Base-by-base conservation (phyloP, 768 basidiomycete genomes). In the Boletus reticuloceps region DNA sequence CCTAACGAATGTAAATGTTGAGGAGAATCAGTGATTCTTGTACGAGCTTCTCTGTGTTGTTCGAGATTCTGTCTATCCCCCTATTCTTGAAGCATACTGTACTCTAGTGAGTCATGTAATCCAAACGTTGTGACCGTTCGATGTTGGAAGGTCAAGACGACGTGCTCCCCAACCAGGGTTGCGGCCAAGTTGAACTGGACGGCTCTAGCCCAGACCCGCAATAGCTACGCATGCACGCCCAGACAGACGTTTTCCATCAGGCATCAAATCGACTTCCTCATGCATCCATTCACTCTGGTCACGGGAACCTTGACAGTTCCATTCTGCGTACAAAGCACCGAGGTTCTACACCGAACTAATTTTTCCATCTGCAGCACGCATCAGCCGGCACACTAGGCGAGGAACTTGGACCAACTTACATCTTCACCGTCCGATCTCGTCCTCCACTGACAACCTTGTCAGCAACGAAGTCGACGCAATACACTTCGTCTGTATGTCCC, bases 391-490 rank as follows among this genome's bases (percentile, higher is more conserved):
- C 47, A 27, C 14, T 5, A n/a, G 37, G 27, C 0, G 16, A 32
- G 3, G 6, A 17, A 49, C 8, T 11, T 13, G 1, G 17, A 75
- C 20, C 20, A 5, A 44, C 91, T 62, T 67, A 97, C 92, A 98
- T 98, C 75, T 97, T 97, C 12, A 98, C 84, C 19, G 84, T 88
- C 63, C 85, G 83, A 73, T 98, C 96, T 42, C 89, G 76, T 14
- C 96, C 96, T n/a, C 95, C 96, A 67, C 93, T 96, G 60, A 97
- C 94, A n/a, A 98, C 82, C 71, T 99, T 99, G 75, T 99, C 96
- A 1, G 94, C 95, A 2, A 99, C 95, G 68, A 97, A 99, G 72
- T 98, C 96, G 16, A 99, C 96, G 65, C 96, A 98, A 74, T 98
- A 98, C 36, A 99, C 95, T 70, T 99, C 96, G 62, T 99, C 96